These are phyloP conservation scores for Moringa oleifera DNA, from an alignment of 345 rosid species.

Conservation along the genomic window DNA sequence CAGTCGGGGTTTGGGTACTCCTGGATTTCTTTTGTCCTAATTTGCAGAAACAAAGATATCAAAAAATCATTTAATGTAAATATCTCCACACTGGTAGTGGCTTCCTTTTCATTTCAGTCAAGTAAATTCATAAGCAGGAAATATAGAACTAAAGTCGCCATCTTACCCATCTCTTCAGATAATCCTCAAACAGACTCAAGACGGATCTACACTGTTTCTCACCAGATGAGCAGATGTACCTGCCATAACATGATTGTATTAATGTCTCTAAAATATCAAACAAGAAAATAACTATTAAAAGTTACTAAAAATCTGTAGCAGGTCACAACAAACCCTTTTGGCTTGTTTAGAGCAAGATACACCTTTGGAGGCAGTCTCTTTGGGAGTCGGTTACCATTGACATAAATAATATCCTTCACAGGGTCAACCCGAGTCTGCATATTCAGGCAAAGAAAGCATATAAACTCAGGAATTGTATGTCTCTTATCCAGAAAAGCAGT, in stretches of 20 bases:
- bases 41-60: constrained; percentile 4
- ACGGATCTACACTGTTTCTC: constrained; percentile 73
- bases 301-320: background rate
- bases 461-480: background rate
- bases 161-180: constrained; percentile 66
- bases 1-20: constrained; percentile 72
- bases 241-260: constrained; percentile 25
- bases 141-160: constrained; percentile 2
- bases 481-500: background rate
- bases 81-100: background rate
- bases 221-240: constrained; percentile 93
- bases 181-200: constrained; percentile 63
- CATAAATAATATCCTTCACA: constrained; percentile 66
- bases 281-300: constrained; percentile 7
- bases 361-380: constrained; percentile 87
- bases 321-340: constrained; percentile 74
- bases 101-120: background rate
- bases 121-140: background rate
- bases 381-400: constrained; percentile 83
- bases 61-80: background rate
- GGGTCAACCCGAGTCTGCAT: constrained; percentile 90
- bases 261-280: constrained; percentile 5
- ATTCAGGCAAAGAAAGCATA: constrained; percentile 8
- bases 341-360: constrained; percentile 90
- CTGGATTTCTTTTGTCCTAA: constrained; percentile 66